phyloP scores from a whole-genome alignment of 73 alveolate genomes.

The Symbiodinium pilosum region DNA sequence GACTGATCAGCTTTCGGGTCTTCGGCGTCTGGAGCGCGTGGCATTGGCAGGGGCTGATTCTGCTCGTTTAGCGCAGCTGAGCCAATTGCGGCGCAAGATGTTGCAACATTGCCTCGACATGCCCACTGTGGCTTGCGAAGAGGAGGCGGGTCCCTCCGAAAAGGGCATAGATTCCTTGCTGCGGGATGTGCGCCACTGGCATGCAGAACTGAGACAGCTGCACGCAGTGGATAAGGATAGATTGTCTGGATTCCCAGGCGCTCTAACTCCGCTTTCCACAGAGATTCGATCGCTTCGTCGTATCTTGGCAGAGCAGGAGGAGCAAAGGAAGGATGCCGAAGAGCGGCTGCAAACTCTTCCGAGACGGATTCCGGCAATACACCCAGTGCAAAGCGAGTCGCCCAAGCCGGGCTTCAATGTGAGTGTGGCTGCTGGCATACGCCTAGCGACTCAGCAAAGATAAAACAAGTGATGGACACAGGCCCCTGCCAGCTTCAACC shows the following conservation, averaged over 20 bases:
- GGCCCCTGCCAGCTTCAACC: too few species aligned
- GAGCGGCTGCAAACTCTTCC: not conserved
- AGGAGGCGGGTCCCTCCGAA: too few species aligned
- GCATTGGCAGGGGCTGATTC: not conserved
- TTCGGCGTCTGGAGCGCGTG: constrained; percentile 7
- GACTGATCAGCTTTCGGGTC: not conserved
- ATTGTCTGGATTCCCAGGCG: not conserved
- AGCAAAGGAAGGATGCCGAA: not conserved
- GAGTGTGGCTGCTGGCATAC: constrained; percentile 8
- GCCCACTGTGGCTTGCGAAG: not conserved
- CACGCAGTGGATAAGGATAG: not conserved
- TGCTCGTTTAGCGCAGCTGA: not conserved
- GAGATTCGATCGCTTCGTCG: not conserved
- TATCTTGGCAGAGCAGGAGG: not conserved
- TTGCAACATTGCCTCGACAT: not conserved
- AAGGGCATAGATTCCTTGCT: not conserved
- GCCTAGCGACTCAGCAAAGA: constrained; percentile 10
- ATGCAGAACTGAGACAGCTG: not conserved
- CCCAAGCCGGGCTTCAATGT: too few species aligned
- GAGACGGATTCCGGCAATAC: too few species aligned
- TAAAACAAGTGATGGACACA: too few species aligned
- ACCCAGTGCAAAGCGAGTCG: too few species aligned
- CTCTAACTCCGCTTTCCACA: not conserved
- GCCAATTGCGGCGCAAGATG: not conserved
- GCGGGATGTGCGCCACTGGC: constrained; percentile 20